phyloP scores from a whole-genome alignment of 2,329 filamentous ascomycete species.

The Colletotrichum salicis region DNA sequence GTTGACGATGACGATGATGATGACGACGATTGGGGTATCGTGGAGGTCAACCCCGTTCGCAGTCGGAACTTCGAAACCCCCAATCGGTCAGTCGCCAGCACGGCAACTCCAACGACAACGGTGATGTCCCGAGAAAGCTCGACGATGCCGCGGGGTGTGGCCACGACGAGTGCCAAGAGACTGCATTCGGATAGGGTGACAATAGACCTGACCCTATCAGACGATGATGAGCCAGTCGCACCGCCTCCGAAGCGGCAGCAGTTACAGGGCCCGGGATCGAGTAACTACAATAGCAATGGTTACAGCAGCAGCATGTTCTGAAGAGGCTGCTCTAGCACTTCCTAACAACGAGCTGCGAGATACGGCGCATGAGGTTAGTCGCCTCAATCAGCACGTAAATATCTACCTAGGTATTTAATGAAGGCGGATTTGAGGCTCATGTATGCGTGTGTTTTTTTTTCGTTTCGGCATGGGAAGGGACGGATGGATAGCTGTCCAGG shows the following conservation, averaged over 20 bases:
- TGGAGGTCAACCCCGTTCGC: conserved; percentile 51
- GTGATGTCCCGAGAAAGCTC: conserved; percentile 51
- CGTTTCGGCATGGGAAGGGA: conserved; percentile 27
- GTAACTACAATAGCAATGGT: conserved; percentile 18
- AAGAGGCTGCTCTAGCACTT: background rate
- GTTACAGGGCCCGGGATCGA: conserved; percentile 25
- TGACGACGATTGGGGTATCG: conserved; percentile 64
- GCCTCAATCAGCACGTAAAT: conserved; percentile 18
- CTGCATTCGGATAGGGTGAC: conserved; percentile 59
- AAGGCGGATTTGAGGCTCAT: conserved; percentile 13
- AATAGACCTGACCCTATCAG: conserved; percentile 66
- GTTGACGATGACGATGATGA: conserved; percentile 50
- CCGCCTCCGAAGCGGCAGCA: conserved; percentile 60
- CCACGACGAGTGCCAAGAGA: conserved; percentile 57
- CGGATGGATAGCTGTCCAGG: conserved; percentile 32
- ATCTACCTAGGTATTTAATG: conserved; percentile 14
- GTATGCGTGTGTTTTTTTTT: conserved; percentile 28
- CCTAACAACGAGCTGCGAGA: background rate
- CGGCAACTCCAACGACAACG: conserved; percentile 50
- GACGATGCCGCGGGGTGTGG: conserved; percentile 47
- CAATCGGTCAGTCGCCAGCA: conserved; percentile 47
- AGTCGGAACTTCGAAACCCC: conserved; percentile 51
- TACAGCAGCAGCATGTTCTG: conserved; percentile 21
- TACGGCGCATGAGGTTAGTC: background rate
- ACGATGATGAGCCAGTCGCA: conserved; percentile 64